Evolutionary conservation across 2,329 filamentous ascomycete genomes (phyloP), one percentile per base, ranked within the genome.

Genomic region (Fusarium albosuccineum): DNA sequence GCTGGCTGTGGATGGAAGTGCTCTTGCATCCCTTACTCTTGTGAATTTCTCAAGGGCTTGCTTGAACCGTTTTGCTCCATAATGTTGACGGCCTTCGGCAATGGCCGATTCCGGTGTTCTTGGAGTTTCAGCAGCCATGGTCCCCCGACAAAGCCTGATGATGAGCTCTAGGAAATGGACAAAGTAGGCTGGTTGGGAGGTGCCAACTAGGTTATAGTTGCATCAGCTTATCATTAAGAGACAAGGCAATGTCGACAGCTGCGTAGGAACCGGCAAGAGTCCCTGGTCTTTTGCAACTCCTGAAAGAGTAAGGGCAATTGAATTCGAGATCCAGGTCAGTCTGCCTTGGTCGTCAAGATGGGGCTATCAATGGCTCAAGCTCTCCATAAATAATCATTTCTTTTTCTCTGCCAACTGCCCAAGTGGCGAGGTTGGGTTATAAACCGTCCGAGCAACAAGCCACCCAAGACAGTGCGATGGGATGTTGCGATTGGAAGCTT

Each of bases 1-100:
- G 26, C 14, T 16, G 5, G 8, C 26, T 6, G 11, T 16, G 2
- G 34, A 10, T 2, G 22, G 13, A 11, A 9, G 37, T 33, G 13
- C 6, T 8, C 13, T n/a, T 34, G 36, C 27, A 2, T 8, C 26
- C 45, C 72, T 45, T 70, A 79, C 78, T 49, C 71, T 71, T 11
- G 79, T 81, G 61, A 81, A 81, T 33, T 76, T 71, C 61, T 76
- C 76, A 10, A 81, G 71, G 2, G 79, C 79, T 16, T 69, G 67
- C 51, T 74, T 78, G 67, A 77, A 80, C 33, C 73, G 74, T 55
- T 76, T 74, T 9, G 67, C 71, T 4, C 65, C 72, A 60, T 80
- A 81, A 44, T 73, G 68, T 27, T 68, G 72, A 29, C 78, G 76
- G 14, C 77, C 78, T 57, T 76, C 72, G 17, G 71, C 62, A 42